Base-by-base conservation (phyloP, 495 filamentous ascomycete species). In the Parmelia sp. region DNA sequence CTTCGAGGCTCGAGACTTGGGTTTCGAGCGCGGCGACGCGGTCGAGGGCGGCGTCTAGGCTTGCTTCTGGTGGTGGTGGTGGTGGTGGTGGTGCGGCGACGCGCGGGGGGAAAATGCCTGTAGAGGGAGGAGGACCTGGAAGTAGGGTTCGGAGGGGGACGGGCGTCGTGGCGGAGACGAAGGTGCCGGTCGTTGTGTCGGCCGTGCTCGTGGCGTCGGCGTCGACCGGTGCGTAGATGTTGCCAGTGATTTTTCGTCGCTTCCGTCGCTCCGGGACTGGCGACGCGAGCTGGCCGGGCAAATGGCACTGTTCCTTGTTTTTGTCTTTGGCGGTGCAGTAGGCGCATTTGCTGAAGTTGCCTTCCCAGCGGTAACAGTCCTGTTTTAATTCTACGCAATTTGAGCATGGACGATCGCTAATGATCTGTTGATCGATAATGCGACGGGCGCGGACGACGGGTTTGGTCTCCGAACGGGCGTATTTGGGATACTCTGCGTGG, bases 301-400 rank as follows among this genome's bases (percentile, higher is more conserved):
- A 39, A 49, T 64, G 62, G 42, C 62, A 64, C 10, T 59, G 17
- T 8, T 58, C 62, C 23, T 39, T 40, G 27, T 64, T 56, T 21
- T 58, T 57, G 42, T 64, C 62, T 29, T 64, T 59, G 23, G 31
- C 40, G 12, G 62, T 64, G 11, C 62, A 64, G 45, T 49, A 64
- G 11, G 56, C 55, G 27, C 62, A 64, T 33, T 64, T 64, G 37
- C 62, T 56, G 23, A 57, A 64, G 33, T 44, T 53, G 17, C 56
- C 62, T 23, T 45, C 21, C 37, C 58, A 64, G 4, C 62, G 40
- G 1, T 58, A 44, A 37, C 62, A 64, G 0, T 58, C 40, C 0
- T 36, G 31, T 0, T 36, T 31, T 31, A 42, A 40, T 0, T 49
- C 45, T 12, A 64, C 1, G 25, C 62, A 64, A 14, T 12, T 37